Evolutionary conservation across 352 stramenopile species (phyloP), one percentile per base, ranked within the genome.

Genomic region (Phytophthora europaea): DNA sequence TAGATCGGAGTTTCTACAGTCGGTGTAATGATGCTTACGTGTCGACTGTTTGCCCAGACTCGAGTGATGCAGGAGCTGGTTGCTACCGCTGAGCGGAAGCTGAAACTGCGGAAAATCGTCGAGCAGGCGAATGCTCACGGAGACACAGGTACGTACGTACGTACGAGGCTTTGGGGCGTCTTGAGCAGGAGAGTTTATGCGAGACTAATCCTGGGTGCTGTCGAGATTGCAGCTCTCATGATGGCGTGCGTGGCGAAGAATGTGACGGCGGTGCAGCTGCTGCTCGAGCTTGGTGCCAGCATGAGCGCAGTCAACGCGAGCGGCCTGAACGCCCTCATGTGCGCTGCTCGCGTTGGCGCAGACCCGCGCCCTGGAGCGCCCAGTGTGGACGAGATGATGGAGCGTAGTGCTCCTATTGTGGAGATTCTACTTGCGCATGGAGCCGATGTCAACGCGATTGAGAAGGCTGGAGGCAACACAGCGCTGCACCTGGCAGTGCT

Each of bases 221-320:
- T 53, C 40, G 20, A 33, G 9, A n/a, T 0, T 61, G 4, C 57
- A 96, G 90, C 90, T 31, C 72, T 96, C 13, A 96, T 96, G 90
- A 93, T 96, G 81, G 90, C 90, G 23, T 93, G 90, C 26, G 89
- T 94, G 36, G 84, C 84, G 13, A 96, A 96, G 75, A 91, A 92
- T 55, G 77, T 81, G 7, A 71, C 54, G 5, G 87, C 82, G 3
- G 88, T 80, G 52, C 65, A 78, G n/a, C 43, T 84, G 10, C 61
- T 96, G 15, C 57, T 83, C 0, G 70, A 81, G 2, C 70, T 94
- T 12, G 65, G 75, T 15, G 87, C 86, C 6, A 80, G 75, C 60
- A 52, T 79, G 20, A 76, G 63, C 5, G 56, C 67, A 58, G 68
- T 60, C 6, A 96, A 96, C 47, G 73, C 72, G 12, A 85, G 73